These are phyloP conservation scores for Madurella fahalii DNA, from an alignment of 2,329 filamentous ascomycete genomes.

Conservation along the genomic window DNA sequence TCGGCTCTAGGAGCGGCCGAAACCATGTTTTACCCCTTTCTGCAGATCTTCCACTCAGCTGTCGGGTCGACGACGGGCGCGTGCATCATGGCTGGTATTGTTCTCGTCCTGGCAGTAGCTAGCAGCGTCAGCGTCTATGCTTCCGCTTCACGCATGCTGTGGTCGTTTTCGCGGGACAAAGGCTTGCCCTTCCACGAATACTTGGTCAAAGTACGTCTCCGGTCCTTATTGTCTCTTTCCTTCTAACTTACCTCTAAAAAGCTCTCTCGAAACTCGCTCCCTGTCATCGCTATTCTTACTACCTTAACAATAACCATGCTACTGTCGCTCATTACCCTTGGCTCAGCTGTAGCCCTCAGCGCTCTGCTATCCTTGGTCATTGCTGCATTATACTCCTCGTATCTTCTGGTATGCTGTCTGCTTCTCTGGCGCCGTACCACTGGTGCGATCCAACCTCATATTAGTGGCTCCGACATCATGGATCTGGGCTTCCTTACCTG, in stretches of 20 bases:
- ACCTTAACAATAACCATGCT: constrained; percentile 23
- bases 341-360: constrained; percentile 37
- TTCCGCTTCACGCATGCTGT: constrained; percentile 26
- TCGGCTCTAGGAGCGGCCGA: constrained; percentile 33
- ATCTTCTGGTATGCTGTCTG: constrained; percentile 37
- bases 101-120: constrained; percentile 21
- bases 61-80: constrained; percentile 22
- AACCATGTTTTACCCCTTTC: constrained; percentile 27
- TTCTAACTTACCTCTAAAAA: constrained; percentile 25
- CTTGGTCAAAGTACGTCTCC: background rate
- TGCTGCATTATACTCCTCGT: constrained; percentile 41
- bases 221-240: constrained; percentile 22
- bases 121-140: constrained; percentile 25
- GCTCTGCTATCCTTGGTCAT: constrained; percentile 42
- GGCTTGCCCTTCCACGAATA: background rate
- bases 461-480: background rate
- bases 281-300: constrained; percentile 20
- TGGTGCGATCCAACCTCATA: background rate
- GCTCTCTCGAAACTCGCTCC: constrained; percentile 22
- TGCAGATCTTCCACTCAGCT: constrained; percentile 25
- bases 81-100: constrained; percentile 20
- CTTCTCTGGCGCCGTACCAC: constrained; percentile 37
- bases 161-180: background rate
- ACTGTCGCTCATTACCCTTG: constrained; percentile 28
- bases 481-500: constrained; percentile 37